Conservation (phyloP, 768 basidiomycete genomes). For the Cystobasidium tubakii region DNA sequence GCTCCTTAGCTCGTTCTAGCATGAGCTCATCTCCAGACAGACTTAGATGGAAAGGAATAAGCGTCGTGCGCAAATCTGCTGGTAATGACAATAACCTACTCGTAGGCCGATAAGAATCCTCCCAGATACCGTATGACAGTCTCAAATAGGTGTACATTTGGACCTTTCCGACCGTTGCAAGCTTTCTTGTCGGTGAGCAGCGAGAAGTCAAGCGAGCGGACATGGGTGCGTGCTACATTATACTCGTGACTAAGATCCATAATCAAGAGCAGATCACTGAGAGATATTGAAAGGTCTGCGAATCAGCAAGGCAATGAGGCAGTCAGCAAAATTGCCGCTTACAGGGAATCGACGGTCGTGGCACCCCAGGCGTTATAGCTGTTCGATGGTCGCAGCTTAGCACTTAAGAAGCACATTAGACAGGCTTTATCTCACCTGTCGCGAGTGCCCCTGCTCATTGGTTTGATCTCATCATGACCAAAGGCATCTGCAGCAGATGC, state of each 20-base stretch:
- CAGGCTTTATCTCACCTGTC: slow-evolving; percentile 31
- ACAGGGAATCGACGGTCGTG: slow-evolving; percentile 44
- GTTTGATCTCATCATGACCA: slow-evolving; percentile 46
- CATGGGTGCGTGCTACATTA: slow-evolving; percentile 47
- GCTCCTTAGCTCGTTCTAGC: slow-evolving; percentile 51
- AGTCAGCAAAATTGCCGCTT: neutral
- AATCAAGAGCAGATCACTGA: slow-evolving; percentile 45
- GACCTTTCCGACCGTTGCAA: slow-evolving; percentile 7
- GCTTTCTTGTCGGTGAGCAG: slow-evolving; percentile 37
- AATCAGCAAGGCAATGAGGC: neutral
- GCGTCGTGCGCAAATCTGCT: neutral
- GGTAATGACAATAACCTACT: slow-evolving; percentile 34
- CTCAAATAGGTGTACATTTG: slow-evolving; percentile 50
- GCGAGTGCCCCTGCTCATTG: slow-evolving; percentile 27
- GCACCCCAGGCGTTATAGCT: slow-evolving; percentile 48
- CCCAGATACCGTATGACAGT: slow-evolving; percentile 53
- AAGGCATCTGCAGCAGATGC: slow-evolving; percentile 37
- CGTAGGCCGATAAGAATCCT: slow-evolving; percentile 51
- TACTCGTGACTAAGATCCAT: slow-evolving; percentile 47
- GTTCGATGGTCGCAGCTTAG: neutral
- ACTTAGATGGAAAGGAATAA: slow-evolving; percentile 16
- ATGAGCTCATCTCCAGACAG: slow-evolving; percentile 51
- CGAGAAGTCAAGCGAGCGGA: slow-evolving; percentile 45
- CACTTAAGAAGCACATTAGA: neutral
- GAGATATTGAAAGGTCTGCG: neutral